Evolutionary conservation across 2,329 filamentous ascomycete genomes (phyloP), one percentile per base, ranked within the genome.

Genomic region (Reticulascus tulasneorum): DNA sequence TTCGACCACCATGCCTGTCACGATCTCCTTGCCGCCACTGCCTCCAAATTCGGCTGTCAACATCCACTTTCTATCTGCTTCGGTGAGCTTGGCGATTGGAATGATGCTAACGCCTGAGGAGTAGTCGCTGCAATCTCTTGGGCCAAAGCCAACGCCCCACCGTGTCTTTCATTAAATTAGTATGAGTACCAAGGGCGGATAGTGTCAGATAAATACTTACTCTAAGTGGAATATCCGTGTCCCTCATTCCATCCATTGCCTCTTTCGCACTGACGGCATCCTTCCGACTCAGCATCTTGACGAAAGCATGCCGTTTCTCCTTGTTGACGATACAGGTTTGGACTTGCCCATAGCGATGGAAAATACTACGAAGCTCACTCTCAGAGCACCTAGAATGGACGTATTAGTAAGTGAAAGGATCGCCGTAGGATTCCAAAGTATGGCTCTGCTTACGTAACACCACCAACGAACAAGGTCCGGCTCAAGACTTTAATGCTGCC

Each of bases 291-390:
- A 93, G 77, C 93, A 98, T 98, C 67, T 98, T 98, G 54, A 98
- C 91, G 59, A 98, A 98, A 6, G 93, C 93, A 62, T 98, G 93
- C 13, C 93, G 86, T 67, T 97, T 98, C 55, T 98, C 93, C 54
- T 88, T 85, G 66, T 98, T 97, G 48, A 96, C 90, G 47, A 98
- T 98, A 63, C 91, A 97, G 2, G 91, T 96, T 62, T 98, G 93
- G 5, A 98, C 93, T 35, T 82, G 72, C 40, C 93, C 93, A 55
- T 82, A 95, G 29, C 80, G 80, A 53, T 70, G 73, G 60, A 98
- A 98, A 28, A 94, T 80, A 33, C 67, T 68, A 35, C 89, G 82
- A 35, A 98, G 73, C 58, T 97, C 89, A 39, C 75, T 69, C 62
- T 98, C 91, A 7, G 85, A 82, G 40, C 79, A 83, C 23, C 82